Evolutionary conservation across 139 green algal species (phyloP).

Genomic region (Chlorella sp.): DNA sequence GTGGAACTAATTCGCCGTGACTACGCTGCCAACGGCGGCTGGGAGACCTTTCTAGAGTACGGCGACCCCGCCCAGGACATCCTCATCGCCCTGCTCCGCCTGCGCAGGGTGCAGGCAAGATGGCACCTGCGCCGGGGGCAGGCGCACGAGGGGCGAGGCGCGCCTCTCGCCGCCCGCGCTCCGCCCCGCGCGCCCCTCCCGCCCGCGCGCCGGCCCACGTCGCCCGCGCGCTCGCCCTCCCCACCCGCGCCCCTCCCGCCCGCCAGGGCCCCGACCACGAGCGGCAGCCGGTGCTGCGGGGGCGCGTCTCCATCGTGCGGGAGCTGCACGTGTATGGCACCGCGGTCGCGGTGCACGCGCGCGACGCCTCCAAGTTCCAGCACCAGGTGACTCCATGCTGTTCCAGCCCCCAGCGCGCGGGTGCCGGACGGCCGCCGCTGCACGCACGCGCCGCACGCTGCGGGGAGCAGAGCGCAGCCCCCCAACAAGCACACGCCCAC

Average conservation of each 20-base stretch:
- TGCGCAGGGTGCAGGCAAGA: slow-evolving; percentile 61
- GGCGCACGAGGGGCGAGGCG: slow-evolving; percentile 8
- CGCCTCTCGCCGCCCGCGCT: background rate
- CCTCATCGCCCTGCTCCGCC: slow-evolving; percentile 91
- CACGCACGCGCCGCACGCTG: no score
- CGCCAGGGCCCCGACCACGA: background rate
- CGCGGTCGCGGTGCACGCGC: slow-evolving; percentile 88
- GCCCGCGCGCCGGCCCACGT: no score
- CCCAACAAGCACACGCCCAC: no score
- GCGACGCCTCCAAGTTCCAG: slow-evolving; percentile 87
- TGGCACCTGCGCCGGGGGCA: background rate
- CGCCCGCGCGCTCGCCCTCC: no score
- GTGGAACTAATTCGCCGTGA: slow-evolving; percentile 96
- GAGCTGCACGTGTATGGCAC: slow-evolving; percentile 99
- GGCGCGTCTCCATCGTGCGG: slow-evolving; percentile 86
- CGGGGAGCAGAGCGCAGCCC: no score
- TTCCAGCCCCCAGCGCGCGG: no score
- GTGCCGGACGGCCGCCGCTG: no score
- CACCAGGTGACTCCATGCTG: slow-evolving; percentile 91
- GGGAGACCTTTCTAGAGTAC: slow-evolving; percentile 98
- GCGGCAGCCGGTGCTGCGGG: slow-evolving; percentile 82
- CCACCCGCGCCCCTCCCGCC: no score
- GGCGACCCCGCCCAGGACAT: slow-evolving; percentile 94
- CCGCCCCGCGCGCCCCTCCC: no score
- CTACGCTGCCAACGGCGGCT: slow-evolving; percentile 93